Evolutionary conservation across 2,329 filamentous ascomycete species (phyloP), one percentile per base, ranked within the genome.

Genomic region (Coleophoma eucalyptorum): DNA sequence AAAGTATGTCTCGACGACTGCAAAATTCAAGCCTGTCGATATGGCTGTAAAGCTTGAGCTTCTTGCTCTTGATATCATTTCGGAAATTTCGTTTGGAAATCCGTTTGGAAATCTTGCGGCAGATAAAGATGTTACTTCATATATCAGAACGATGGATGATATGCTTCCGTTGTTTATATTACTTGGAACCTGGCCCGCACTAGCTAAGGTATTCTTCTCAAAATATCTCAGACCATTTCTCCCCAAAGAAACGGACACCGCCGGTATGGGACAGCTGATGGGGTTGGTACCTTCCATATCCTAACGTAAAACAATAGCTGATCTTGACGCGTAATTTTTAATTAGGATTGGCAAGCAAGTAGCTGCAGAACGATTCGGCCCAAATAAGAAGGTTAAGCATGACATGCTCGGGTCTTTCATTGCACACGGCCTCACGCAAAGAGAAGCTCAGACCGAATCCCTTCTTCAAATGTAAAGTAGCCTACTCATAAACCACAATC

Each of bases 361-460:
- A 12, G 72, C 75, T 0, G 68, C 66, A 3, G 69, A 77, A 51
- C 68, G 79, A 3, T 78, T 73, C 49, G 68, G 68, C 0, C 67
- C 66, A 2, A 63, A 74, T 34, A 65, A 67, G 2, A 71, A 74
- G n/a, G 66, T 66, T 1, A 67, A 72, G n/a, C 66, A 67, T 5
- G 79, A 81, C 54, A 82, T 82, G 78, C 68, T 82, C 5, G 72
- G 71, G 3, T 73, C 75, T 0, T 80, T 80, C 57, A 46, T 62
- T 15, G n/a, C 33, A 3, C 54, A 62, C 20, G 59, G 55, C 7
- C 50, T 60, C 7, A 55, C 46, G 8, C 47, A 61, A 51, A 35
- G 47, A 31, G 55, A 61, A 50, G 54, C 54, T 3, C 48, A 56
- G 32, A 45, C 51, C 0, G 59, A 53, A 48, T 46, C 48, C 5